Conservation (phyloP, 2,329 filamentous ascomycete species). For the Fusarium cicatricum region DNA sequence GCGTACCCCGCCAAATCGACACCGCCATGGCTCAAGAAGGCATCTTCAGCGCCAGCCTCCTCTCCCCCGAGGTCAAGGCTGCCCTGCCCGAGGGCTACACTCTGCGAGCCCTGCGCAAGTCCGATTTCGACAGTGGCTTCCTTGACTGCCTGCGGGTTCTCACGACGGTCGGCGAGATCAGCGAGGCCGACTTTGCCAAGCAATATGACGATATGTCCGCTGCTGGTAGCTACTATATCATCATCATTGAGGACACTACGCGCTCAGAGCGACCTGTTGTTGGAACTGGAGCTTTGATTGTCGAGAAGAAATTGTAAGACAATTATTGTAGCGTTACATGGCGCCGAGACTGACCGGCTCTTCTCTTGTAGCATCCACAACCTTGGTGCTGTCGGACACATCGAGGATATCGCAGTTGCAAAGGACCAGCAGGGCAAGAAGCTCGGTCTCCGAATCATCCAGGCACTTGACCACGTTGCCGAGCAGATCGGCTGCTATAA, state of each 20-base stretch:
- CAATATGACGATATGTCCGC: conserved; percentile 83
- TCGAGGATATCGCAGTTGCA: conserved; percentile 96
- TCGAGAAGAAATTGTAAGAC: conserved; percentile 91
- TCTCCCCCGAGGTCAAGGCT: conserved; percentile 77
- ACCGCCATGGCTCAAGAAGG: conserved; percentile 54
- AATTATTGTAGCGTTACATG: background rate
- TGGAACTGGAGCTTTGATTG: conserved; percentile 88
- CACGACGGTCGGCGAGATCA: conserved; percentile 91
- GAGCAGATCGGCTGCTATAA: conserved; percentile 94
- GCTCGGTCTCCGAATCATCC: conserved; percentile 89
- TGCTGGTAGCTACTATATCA: conserved; percentile 82
- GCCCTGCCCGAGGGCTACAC: conserved; percentile 82
- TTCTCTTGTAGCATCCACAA: conserved; percentile 71
- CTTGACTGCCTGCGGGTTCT: conserved; percentile 91
- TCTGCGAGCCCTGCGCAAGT: conserved; percentile 79
- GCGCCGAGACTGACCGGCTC: conserved; percentile 27
- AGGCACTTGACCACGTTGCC: conserved; percentile 89
- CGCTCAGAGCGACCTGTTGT: conserved; percentile 71
- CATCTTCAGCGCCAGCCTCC: conserved; percentile 80
- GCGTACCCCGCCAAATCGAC: conserved; percentile 28
- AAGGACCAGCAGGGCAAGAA: conserved; percentile 98
- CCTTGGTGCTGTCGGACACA: conserved; percentile 87
- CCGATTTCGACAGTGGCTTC: conserved; percentile 83
- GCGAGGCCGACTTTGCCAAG: conserved; percentile 75
- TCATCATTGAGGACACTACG: conserved; percentile 81